These are phyloP conservation scores for Acacia concinna DNA, from an alignment of 331 rosid genomes.

Conservation along the genomic window DNA sequence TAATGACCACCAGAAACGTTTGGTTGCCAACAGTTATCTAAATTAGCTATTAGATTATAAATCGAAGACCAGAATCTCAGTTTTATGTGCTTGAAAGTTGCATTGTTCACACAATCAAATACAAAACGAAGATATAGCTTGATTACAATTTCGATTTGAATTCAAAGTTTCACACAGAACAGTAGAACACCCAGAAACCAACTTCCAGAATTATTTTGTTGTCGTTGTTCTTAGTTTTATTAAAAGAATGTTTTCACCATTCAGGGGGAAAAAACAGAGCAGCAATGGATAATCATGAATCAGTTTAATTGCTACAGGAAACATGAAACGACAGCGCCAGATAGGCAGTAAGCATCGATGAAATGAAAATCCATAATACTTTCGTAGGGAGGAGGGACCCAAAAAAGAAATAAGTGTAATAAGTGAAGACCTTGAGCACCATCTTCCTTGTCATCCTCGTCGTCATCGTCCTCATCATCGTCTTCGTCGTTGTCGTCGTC, in stretches of 20 bases:
- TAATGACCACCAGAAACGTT: background rate
- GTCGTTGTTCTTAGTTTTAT: background rate
- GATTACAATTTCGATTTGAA: background rate
- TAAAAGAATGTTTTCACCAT: background rate
- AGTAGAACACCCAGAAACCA: background rate
- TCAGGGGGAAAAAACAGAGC: background rate
- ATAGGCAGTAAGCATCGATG: background rate
- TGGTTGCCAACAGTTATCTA: background rate
- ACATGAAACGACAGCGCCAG: background rate
- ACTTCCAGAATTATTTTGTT: background rate
- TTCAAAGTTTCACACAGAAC: background rate
- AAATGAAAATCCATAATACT: background rate
- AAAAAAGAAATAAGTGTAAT: background rate
- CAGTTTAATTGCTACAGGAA: background rate
- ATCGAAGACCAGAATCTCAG: background rate
- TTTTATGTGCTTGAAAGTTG: background rate
- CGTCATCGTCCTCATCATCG: constrained; percentile 53
- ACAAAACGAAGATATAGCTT: background rate
- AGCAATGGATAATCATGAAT: background rate
- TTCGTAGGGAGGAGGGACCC: background rate
- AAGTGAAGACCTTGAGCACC: constrained; percentile 44
- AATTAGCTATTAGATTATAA: background rate
- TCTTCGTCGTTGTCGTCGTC: constrained; percentile 55
- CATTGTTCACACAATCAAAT: background rate
- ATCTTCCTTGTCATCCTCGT: constrained; percentile 67